Base-by-base conservation (phyloP, 495 filamentous ascomycete species). In the Cercophora samala region DNA sequence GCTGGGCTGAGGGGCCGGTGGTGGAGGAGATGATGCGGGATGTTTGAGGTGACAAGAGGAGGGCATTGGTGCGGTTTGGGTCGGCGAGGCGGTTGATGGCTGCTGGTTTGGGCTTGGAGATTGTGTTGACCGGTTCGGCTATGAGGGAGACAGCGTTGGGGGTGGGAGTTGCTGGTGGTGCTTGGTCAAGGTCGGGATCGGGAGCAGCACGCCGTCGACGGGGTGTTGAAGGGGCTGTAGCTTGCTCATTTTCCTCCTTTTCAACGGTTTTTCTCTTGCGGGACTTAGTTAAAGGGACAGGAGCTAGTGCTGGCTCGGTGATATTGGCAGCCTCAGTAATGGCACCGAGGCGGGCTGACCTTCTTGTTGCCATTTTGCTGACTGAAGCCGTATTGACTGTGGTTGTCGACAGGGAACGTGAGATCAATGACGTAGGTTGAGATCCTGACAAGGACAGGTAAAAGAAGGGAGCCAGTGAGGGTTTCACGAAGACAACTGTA, bases 21-120 rank as follows among this genome's bases (percentile, higher is more conserved):
- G 87, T 87, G 32, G 86, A 84, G 32, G 86, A 84, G 58, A 90
- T 79, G 58, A 91, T 76, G 32, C 87, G 85, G 15, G 90, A 90
- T 62, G 91, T 92, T 71, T 89, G 83, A 0, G 93, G 91, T 0
- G 93, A 94, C 19, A 91, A 79, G 59, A 97, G 85, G 8, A 88
- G 87, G 46, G 91, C 93, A 75, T 96, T 94, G 70, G 83, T 82
- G 67, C 76, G 79, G 74, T 78, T 76, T 23, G 82, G 78, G 71
- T 80, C 81, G 19, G 82, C 83, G 5, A 85, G 78, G 17, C 83
- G 79, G 61, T 75, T 76, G 58, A 82, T 70, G 9, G 77, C 76
- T 21, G 78, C 74, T 1, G 75, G 68, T 37, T 73, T 76, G 56
- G 77, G 76, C n/a, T 76, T 80, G 1, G 74, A 51, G 9, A 52